Evolutionary conservation across 208 protist genomes (phyloP).

Genomic region (Tritrichomonas musculus): DNA sequence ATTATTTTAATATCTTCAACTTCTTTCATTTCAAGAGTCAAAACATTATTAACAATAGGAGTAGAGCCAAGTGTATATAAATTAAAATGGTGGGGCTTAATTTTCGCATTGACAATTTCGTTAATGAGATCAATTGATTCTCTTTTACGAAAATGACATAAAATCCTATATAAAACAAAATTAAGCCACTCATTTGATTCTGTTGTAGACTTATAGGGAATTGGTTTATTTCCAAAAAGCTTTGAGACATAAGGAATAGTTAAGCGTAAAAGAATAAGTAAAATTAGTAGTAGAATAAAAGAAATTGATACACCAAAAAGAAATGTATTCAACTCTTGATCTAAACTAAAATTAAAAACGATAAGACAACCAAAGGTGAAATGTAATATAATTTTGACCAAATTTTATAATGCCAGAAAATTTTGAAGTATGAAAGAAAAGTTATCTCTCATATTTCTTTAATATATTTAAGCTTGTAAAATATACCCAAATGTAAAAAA

Average conservation of each 20-base stretch:
- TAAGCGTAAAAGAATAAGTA: neutral
- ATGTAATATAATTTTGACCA: too few species aligned
- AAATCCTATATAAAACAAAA: neutral
- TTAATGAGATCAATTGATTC: neutral
- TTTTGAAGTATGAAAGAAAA: too few species aligned
- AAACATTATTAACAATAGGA: neutral
- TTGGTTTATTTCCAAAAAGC: neutral
- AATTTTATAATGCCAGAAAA: too few species aligned
- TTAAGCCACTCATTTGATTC: conserved; percentile 30
- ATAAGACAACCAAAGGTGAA: too few species aligned
- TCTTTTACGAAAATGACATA: neutral
- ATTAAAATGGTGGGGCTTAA: neutral
- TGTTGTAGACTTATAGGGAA: neutral
- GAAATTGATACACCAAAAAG: neutral
- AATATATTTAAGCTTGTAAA: too few species aligned
- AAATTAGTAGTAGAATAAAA: neutral
- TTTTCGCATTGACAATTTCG: neutral
- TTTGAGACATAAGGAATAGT: neutral
- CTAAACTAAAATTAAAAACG: too few species aligned
- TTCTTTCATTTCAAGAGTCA: neutral
- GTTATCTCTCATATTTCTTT: too few species aligned
- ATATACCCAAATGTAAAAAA: too few species aligned
- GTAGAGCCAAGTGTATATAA: neutral
- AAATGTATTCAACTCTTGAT: neutral
- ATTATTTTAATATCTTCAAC: neutral